These are phyloP conservation scores for Sordaria brevicollis DNA, from an alignment of 495 filamentous ascomycete genomes.

Conservation along the genomic window DNA sequence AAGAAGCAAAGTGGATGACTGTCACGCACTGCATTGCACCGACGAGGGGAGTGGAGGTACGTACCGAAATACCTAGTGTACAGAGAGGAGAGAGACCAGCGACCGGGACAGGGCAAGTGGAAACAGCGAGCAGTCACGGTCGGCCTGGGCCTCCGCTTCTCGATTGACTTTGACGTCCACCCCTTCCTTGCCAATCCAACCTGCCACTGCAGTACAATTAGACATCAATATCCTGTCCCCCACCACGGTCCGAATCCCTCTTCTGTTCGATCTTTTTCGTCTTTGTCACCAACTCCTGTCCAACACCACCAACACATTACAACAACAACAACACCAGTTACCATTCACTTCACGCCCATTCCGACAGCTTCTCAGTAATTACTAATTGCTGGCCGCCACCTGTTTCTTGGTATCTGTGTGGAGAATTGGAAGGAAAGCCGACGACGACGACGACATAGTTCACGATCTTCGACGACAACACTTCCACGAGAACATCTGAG, in stretches of 20 bases:
- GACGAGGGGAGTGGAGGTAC: too few relatives aligned
- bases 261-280: constrained; percentile 4
- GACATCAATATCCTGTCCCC: constrained; percentile 25
- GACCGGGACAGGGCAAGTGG: not conserved
- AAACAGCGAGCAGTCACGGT: constrained; percentile 5
- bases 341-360: not conserved
- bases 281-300: constrained; percentile 8
- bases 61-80: not conserved
- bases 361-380: not conserved
- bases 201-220: constrained; percentile 13
- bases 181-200: not conserved
- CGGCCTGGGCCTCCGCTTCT: constrained; percentile 10
- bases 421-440: not conserved
- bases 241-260: constrained; percentile 18
- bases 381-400: not conserved
- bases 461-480: not conserved
- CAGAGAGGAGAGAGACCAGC: not conserved
- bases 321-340: not conserved
- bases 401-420: not conserved
- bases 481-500: not conserved
- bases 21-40: constrained; percentile 11
- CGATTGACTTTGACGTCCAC: constrained; percentile 5
- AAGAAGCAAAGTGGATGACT: constrained; percentile 16
- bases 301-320: constrained; percentile 2
- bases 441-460: not conserved